These are phyloP conservation scores for Gypsophila paniculata DNA, from an alignment of 179 eudicot genomes.

Conservation along the genomic window DNA sequence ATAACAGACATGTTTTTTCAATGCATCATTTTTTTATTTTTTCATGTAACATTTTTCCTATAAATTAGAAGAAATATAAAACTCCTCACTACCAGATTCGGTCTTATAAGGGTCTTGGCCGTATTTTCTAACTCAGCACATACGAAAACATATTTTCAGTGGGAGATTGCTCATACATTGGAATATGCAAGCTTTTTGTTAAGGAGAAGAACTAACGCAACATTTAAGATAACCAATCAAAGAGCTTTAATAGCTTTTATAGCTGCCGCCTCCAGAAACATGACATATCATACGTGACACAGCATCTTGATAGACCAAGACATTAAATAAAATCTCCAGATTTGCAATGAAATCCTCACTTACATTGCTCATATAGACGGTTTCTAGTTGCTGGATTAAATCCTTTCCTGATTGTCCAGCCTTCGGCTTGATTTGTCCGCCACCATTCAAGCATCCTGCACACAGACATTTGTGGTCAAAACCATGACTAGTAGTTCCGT, in stretches of 20 bases:
- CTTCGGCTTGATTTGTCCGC: conserved; percentile 87
- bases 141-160: too few species aligned
- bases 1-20: too few species aligned
- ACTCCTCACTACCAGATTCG: too few species aligned
- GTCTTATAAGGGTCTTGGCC: too few species aligned
- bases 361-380: conserved; percentile 63
- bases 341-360: conserved; percentile 22
- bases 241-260: background rate
- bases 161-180: background rate
- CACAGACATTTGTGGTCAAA: background rate
- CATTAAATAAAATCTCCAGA: background rate
- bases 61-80: too few species aligned
- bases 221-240: background rate
- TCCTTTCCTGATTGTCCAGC: conserved; percentile 78
- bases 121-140: too few species aligned
- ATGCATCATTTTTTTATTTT: too few species aligned
- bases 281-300: background rate
- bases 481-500: too few species aligned
- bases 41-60: too few species aligned
- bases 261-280: background rate
- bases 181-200: background rate
- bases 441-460: conserved; percentile 91
- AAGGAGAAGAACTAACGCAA: background rate
- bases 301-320: background rate
- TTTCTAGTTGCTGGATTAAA: conserved; percentile 65